Base-by-base conservation (phyloP, 441 rosid genomes). In the Croton laevigatus region DNA sequence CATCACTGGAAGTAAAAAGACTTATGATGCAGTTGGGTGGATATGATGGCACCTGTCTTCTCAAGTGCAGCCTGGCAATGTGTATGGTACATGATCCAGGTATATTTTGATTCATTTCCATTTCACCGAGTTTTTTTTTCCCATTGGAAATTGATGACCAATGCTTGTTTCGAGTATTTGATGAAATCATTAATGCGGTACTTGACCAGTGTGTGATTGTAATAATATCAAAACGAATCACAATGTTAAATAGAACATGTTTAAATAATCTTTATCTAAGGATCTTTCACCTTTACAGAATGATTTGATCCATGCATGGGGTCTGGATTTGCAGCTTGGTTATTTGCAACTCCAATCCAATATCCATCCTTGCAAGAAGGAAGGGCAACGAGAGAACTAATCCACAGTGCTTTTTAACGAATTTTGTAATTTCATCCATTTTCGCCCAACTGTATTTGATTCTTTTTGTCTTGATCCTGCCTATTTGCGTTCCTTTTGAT, bases 11-110 rank as follows among this genome's bases (percentile, higher is more conserved):
- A 16, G 5, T 19, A 1, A 70, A 1, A 70, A 60, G 23, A 74
- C 22, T 64, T 2, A 71, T 66, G 13, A n/a, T 79, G 82, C 77
- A 94, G 98, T 53, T 94, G 97, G 96, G 97, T 94, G 36, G 98
- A 94, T 82, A 86, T 94, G 90, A 94, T 94, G 98, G 97, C 93
- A 20, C 98, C 98, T 37, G 97, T 94, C 10, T 94, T 94, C 84
- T 94, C 98, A 1, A 88, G 80, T 75, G 85, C 85, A 60, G 91
- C 98, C 7, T 94, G 98, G 98, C 84, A 87, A 69, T 94, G 98
- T 78, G 79, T 81, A 3, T 94, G 97, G 97, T 79, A 88, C 79
- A 89, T 94, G 98, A 79, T 94, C 73, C 96, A 94, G 97, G 98
- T 91, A 83, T 38, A 54, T 17, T 59, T 27, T 27, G 32, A 27